These are phyloP conservation scores for Schwanniomyces occidentalis DNA, from an alignment of 805 yeast species.

Conservation along the genomic window DNA sequence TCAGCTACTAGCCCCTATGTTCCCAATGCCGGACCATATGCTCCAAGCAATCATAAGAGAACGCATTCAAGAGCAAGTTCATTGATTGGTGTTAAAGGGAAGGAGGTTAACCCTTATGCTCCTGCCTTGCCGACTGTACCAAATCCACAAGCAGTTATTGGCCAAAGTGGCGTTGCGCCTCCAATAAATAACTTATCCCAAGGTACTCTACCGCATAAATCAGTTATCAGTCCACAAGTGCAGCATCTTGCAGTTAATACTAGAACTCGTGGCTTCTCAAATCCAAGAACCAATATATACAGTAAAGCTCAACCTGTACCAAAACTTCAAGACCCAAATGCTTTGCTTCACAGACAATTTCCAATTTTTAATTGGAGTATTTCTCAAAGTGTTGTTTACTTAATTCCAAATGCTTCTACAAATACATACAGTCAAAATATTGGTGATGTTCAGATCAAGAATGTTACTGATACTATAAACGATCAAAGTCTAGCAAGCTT, in stretches of 20 bases:
- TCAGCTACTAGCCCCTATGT: conserved; percentile 40
- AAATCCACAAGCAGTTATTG: conserved; percentile 4
- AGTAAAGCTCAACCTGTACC: background rate
- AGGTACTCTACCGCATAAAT: conserved; percentile 4
- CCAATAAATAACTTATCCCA: conserved; percentile 1
- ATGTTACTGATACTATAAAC: conserved; percentile 16
- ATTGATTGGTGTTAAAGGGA: conserved; percentile 39
- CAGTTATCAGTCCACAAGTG: no score
- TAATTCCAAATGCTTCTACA: conserved; percentile 28
- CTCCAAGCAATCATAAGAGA: conserved; percentile 32
- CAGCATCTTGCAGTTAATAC: conserved; percentile 1
- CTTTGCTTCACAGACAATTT: conserved; percentile 61
- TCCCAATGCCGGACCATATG: conserved; percentile 46
- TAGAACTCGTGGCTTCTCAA: conserved; percentile 8
- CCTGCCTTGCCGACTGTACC: conserved; percentile 24
- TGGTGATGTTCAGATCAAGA: conserved; percentile 35
- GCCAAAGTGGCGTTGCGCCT: conserved; percentile 1
- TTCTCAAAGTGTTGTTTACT: conserved; percentile 26
- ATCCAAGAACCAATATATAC: conserved; percentile 11
- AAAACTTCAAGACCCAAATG: conserved; percentile 43
- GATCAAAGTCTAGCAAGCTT: conserved; percentile 38
- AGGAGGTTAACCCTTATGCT: conserved; percentile 43
- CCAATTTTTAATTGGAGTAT: conserved; percentile 70
- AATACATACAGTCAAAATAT: conserved; percentile 32
- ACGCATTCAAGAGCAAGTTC: conserved; percentile 43